Conservation (phyloP, 192 early-diverging fungal species). For the Piromyces sp. region DNA sequence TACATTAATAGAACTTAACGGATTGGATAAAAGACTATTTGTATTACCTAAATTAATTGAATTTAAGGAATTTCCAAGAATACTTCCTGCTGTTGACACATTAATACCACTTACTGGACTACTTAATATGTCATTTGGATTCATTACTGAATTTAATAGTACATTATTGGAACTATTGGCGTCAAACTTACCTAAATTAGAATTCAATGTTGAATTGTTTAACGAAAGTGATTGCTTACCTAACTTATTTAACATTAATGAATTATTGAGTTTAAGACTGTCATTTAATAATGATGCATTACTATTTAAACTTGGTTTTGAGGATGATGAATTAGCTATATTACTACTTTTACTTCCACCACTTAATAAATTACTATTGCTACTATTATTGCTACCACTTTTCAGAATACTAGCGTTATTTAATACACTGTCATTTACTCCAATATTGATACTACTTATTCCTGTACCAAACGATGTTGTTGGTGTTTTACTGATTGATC, state of each 20-base stretch:
- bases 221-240: not conserved
- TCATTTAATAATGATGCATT: not conserved
- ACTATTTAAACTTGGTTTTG: not conserved
- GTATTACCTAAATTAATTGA: not conserved
- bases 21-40: not conserved
- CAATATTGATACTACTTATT: not conserved
- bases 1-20: not conserved
- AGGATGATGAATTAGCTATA: not conserved
- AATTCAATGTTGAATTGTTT: not conserved
- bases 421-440: not conserved
- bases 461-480: not conserved
- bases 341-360: not conserved
- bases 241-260: not conserved
- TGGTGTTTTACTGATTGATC: not conserved
- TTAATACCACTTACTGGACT: not conserved
- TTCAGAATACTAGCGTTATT: not conserved
- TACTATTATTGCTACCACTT: not conserved
- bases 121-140: not conserved
- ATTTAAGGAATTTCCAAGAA: not conserved
- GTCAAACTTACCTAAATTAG: not conserved
- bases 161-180: not conserved
- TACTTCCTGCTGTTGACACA: not conserved
- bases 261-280: not conserved
- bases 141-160: not conserved
- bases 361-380: not conserved